Base-by-base conservation (phyloP, 129 eudicot genomes). In the Flaveria trinervia region DNA sequence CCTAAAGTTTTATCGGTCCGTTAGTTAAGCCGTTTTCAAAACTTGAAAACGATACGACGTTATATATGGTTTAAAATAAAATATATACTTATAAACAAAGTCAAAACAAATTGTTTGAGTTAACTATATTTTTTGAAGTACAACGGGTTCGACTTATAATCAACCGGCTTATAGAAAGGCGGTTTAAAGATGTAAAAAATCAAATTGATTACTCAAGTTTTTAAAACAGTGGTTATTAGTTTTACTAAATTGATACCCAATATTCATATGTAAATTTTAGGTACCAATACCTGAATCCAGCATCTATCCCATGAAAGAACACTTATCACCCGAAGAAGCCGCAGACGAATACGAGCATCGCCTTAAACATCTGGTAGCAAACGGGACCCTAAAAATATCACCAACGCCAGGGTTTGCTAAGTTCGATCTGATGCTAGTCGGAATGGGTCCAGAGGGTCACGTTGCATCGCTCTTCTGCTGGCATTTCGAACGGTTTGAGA, bases 371-470 rank as follows among this genome's bases (percentile, higher is more conserved):
- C 55, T 88, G 30, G 93, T 88, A 51, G 65, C 68, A 33, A 79
- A 54, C 72, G 80, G 75, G 4, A 77, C 67, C 1, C 26, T 90
- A 18, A 84, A 68, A 3, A 43, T 60, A 25, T 90, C 93, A 28
- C 65, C 39, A 1, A 33, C 8, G 0, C 85, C 75, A 25, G 90
- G 86, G 3, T 86, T 84, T 65, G 90, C 96, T 2, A 86, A 88
- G 77, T 88, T 88, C 60, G 91, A 90, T 59, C 81, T 88, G 25
- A 84, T 86, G 89, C 82, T 91, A 9, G 86, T 88, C 3, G 92
- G 94, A 18, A 91, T 91, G 89, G 96, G 96, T 7, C 96, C 91
- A 9, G 93, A 86, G 16, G 93, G 96, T 9, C 96, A 88, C 51
- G 89, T 86, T 11, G 93, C 93, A 7, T 90, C 96, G 15, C 77